These are phyloP conservation scores for Coccomyxa sp. DNA, from an alignment of 139 green algal species.

Conservation along the genomic window DNA sequence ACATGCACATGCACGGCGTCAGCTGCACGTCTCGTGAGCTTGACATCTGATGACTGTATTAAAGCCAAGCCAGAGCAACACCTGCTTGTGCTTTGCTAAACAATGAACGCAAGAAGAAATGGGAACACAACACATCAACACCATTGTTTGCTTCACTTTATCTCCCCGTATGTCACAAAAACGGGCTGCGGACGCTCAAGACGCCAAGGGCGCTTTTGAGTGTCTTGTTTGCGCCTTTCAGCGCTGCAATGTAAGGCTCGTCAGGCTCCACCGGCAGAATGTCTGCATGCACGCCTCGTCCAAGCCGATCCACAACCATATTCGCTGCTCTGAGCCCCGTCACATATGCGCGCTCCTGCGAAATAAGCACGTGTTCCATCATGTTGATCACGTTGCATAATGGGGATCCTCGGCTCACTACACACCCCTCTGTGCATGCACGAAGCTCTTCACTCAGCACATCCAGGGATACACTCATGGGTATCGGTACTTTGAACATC, in stretches of 20 bases:
- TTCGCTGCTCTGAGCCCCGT: conserved; percentile 79
- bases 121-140: too few species aligned
- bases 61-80: too few species aligned
- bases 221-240: conserved; percentile 26
- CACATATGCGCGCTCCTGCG: conserved; percentile 77
- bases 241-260: conserved; percentile 74
- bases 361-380: background rate
- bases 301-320: conserved; percentile 50
- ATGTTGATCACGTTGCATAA: background rate
- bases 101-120: too few species aligned
- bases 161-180: too few species aligned
- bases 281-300: conserved; percentile 25
- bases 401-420: background rate
- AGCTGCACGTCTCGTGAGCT: too few species aligned
- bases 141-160: too few species aligned
- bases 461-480: background rate
- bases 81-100: too few species aligned
- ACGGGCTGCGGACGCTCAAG: background rate
- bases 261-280: conserved; percentile 56
- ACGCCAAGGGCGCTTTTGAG: background rate
- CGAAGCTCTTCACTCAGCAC: background rate
- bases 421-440: background rate
- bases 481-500: too few species aligned
- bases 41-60: too few species aligned
- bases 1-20: too few species aligned